Conservation (phyloP, 2,329 filamentous ascomycete species). For the Pseudopithomyces maydicus region DNA sequence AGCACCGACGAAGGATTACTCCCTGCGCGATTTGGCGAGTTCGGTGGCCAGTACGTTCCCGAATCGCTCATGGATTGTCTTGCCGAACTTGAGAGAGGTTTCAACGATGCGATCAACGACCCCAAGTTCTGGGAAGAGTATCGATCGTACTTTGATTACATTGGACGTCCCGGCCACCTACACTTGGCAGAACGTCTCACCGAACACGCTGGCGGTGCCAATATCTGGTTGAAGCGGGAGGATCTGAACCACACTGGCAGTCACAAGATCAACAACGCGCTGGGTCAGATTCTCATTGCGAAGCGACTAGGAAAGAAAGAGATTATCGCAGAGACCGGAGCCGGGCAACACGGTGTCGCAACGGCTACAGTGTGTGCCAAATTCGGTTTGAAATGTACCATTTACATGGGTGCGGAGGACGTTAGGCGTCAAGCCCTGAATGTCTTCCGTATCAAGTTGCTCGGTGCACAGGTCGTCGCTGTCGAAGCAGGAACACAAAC, state of each 20-base stretch:
- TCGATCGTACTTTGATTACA: slow-evolving; percentile 93
- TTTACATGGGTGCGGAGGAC: slow-evolving; percentile 98
- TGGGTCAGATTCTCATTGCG: slow-evolving; percentile 90
- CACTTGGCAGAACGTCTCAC: slow-evolving; percentile 89
- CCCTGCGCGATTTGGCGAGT: slow-evolving; percentile 89
- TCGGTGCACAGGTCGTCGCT: slow-evolving; percentile 89
- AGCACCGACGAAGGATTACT: slow-evolving; percentile 57
- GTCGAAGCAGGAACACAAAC: slow-evolving; percentile 85
- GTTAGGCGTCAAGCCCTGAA: slow-evolving; percentile 95
- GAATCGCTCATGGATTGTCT: slow-evolving; percentile 98
- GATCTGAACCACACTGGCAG: slow-evolving; percentile 97
- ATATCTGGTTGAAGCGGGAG: slow-evolving; percentile 97
- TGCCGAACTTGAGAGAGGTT: slow-evolving; percentile 86
- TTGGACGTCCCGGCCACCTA: slow-evolving; percentile 90
- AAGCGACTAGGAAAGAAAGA: slow-evolving; percentile 87
- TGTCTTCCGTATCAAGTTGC: slow-evolving; percentile 96
- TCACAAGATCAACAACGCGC: slow-evolving; percentile 99
- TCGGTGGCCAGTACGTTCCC: slow-evolving; percentile 95
- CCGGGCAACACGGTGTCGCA: slow-evolving; percentile 96
- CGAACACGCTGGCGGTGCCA: slow-evolving; percentile 86
- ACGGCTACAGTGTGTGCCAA: slow-evolving; percentile 97
- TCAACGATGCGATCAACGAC: slow-evolving; percentile 85
- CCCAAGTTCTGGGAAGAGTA: slow-evolving; percentile 97
- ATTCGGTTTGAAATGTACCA: slow-evolving; percentile 96
- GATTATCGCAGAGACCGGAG: slow-evolving; percentile 97